Conservation (phyloP, 2,329 filamentous ascomycete species). For the Alternaria conjuncta region DNA sequence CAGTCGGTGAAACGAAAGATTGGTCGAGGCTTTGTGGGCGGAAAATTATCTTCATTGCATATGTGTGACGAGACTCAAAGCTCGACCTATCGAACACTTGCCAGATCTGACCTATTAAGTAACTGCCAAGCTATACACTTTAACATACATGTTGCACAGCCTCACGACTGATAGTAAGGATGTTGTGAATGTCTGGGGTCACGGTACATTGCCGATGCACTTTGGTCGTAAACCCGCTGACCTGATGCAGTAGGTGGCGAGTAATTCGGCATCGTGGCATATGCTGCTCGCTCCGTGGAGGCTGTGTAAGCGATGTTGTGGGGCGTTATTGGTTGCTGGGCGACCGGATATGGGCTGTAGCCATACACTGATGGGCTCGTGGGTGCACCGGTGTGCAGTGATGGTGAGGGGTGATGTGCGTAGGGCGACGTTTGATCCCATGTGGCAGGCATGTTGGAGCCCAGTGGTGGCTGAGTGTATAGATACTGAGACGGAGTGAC, state of each 20-base stretch:
- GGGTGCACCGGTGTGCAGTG: conserved; percentile 22
- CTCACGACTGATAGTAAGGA: conserved; percentile 27
- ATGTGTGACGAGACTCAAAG: background rate
- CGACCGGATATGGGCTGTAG: conserved; percentile 23
- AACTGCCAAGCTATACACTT: conserved; percentile 1
- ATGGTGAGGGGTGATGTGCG: conserved; percentile 20
- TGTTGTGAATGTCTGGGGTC: conserved; percentile 27
- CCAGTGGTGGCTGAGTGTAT: conserved; percentile 20
- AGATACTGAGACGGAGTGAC: conserved; percentile 10
- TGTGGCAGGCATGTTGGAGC: conserved; percentile 10
- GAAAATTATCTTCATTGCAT: background rate
- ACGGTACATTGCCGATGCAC: conserved; percentile 18
- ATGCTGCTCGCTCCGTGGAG: conserved; percentile 15
- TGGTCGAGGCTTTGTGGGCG: background rate
- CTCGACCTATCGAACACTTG: background rate
- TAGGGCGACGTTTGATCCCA: conserved; percentile 30
- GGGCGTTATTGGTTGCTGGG: conserved; percentile 21
- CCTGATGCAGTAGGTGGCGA: conserved; percentile 13
- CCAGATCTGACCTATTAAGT: conserved; percentile 5
- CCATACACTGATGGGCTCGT: conserved; percentile 9
- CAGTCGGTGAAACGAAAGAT: background rate
- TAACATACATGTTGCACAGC: conserved; percentile 20
- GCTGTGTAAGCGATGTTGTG: conserved; percentile 21
- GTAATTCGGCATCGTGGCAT: conserved; percentile 13
- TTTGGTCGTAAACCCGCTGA: conserved; percentile 15